Base-by-base conservation (phyloP, 2,329 filamentous ascomycete species). In the Botrytis sinoallii region DNA sequence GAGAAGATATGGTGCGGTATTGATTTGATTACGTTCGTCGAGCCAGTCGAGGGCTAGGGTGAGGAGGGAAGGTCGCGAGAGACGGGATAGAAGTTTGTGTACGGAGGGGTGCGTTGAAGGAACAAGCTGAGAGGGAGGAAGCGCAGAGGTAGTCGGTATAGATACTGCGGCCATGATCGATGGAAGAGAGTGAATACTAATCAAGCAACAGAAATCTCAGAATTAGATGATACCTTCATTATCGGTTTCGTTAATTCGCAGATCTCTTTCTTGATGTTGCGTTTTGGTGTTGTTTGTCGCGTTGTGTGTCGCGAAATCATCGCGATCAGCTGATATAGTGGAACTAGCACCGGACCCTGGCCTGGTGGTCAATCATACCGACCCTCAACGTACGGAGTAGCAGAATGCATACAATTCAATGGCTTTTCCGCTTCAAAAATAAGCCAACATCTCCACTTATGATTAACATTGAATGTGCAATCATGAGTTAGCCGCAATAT, bases 41-140 rank as follows among this genome's bases (percentile, higher is more conserved):
- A 97, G 89, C 94, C 94, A 97, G 83, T 92, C 88, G 35, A 94
- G 86, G 0, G 88, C 92, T 14, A 97, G 86, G 0, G 90, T 88
- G 40, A 96, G 83, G 35, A 97, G 87, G 0, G 92, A 90, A 65
- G 90, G 84, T 69, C 93, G 90, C 2, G 93, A 92, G 29, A 97
- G 86, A 72, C 90, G 91, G 75, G 85, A 87, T 67, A 97, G 86
- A 59, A 88, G 86, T 81, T 92, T 93, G 76, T 87, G 81, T 67
- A 94, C 87, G 44, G 89, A 85, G 64, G 88, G 84, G 79, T 91
- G 92, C 74, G 88, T 85, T 14, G 91, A 85, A 73, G 90, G 87
- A 79, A 95, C 87, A 78, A 90, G 90, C 76, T 94, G 86, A 42
- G 88, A 87, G 69, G 92, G 91, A n/a, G 91, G 87, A 68, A 96